Evolutionary conservation across 306 rosid species (phyloP), one percentile per base, ranked within the genome.

Genomic region (Sindora glabra): DNA sequence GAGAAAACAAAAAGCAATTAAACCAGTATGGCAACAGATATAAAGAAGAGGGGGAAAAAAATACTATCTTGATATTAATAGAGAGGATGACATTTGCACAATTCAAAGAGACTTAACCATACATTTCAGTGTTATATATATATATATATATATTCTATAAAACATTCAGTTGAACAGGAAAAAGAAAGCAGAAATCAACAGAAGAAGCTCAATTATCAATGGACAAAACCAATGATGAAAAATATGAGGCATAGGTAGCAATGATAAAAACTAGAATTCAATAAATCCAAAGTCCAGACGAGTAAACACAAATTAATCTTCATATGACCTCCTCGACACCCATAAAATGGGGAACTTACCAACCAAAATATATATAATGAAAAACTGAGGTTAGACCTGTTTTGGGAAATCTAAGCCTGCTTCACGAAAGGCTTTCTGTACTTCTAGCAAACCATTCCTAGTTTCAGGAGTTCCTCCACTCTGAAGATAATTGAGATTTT

Each of bases 381-480:
- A 83, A 84, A 79, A 88, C 87, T 83, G 91, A 73, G 79, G 74
- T 78, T 70, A 85, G 79, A 92, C 98, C 96, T 92, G 98, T 88
- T 92, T 92, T 24, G 98, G 72, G 67, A 92, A 92, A 59, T 79
- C 17, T 90, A 92, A 77, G 70, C 94, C 96, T 71, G 96, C 95
- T 55, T 92, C 95, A 19, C 98, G 98, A 58, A 92, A 92, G 70
- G 98, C 98, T 85, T 86, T 92, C 70, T 92, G 98, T 30, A 88
- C 98, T 80, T 92, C 98, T 68, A 92, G 59, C 30, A 92, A 80
- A 65, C 98, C 98, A 57, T 92, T 92, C 67, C 98, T 76, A 56
- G 98, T 92, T 81, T 92, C 98, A 41, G 98, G 95, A 67, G 98
- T 92, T 63, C 94, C 96, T 65, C 98, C 98, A 74, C 98, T 92